Evolutionary conservation across 192 early-diverging fungal species (phyloP), one percentile per base, ranked within the genome.

Genomic region (Coemansia sp.): DNA sequence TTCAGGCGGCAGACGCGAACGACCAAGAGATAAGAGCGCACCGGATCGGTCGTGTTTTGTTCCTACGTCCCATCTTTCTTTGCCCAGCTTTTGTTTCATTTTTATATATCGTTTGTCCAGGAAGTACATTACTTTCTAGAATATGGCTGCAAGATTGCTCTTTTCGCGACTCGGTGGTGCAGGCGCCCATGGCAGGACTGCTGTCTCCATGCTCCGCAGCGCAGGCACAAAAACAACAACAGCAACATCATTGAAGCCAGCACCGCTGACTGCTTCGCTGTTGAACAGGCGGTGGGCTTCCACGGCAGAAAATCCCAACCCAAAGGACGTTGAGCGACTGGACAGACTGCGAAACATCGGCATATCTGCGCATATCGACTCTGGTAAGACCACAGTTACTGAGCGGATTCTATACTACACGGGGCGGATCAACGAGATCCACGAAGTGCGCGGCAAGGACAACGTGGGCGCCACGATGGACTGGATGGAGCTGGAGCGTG

Each of bases 401-500:
- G 92, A 93, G 72, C 88, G 92, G 67, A 85, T 93, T 44, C 70
- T 93, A 36, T 92, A 84, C 72, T 92, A 92, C 68, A 91, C 92
- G 15, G 92, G 92, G 19, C 87, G 90, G 54, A 93, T 93, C 81
- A 91, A 91, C 79, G 87, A 89, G 68, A 93, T 93, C 68, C 92
- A 93, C 75, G 90, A 93, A 64, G 90, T 93, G 30, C 89, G 92
- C 63, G 90, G 90, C 61, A 85, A 84, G 62, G 90, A 93, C 70
- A 88, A 87, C 70, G 93, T 96, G 37, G 97, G 95, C 55, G 97
- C 97, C 13, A 97, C 94, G 68, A 99, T 99, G 97, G 97, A 99
- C 82, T 96, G 93, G 36, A 98, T 98, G 97, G 95, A 97, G 27
- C 84, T 97, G 22, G 97, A 97, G 83, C 85, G 95, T 61, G 97